Percentiles rank a stretch among this genome's conserved stretches.
Evolutionary conservation across 495 filamentous ascomycete genomes (phyloP).

Genomic region (Aspergillus asperescens): DNA sequence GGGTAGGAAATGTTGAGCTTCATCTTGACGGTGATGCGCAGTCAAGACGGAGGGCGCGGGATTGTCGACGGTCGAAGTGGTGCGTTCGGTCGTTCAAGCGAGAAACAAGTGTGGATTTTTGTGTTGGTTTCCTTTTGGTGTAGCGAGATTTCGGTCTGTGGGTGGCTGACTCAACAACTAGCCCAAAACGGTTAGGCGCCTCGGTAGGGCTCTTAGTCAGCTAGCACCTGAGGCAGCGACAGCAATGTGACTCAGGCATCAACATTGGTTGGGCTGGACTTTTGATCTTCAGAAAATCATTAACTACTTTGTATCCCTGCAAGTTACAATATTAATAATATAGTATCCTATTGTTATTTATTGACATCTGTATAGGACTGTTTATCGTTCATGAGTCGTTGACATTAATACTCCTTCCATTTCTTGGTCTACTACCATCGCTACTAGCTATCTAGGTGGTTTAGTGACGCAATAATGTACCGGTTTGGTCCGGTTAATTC

Average conservation of each 20-base stretch:
- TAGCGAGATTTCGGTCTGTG: constrained; percentile 35
- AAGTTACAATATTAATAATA: too few species aligned
- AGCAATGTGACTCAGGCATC: neutral
- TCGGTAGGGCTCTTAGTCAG: constrained; percentile 32
- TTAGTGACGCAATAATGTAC: constrained; percentile 8
- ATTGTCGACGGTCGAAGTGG: constrained; percentile 45
- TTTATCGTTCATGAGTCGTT: too few species aligned
- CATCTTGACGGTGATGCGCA: constrained; percentile 57
- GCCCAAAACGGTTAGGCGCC: constrained; percentile 9
- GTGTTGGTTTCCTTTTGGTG: constrained; percentile 29
- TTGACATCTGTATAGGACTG: too few species aligned
- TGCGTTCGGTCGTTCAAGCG: constrained; percentile 26
- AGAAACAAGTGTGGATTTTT: constrained; percentile 26
- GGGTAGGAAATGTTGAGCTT: constrained; percentile 98
- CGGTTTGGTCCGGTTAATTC: neutral
- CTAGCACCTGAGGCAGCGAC: neutral
- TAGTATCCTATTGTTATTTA: neutral
- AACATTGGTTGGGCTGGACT: neutral
- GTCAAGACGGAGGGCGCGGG: constrained; percentile 50
- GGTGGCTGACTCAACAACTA: constrained; percentile 30
- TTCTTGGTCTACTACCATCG: too few species aligned
- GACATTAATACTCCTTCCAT: too few species aligned
- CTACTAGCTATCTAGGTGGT: too few species aligned
- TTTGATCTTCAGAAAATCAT: neutral
- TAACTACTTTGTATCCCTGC: neutral